Percentiles rank a stretch among this genome's conserved stretches.
Conservation (phyloP, 2,329 filamentous ascomycete genomes). For the Fusarium irregulare region DNA sequence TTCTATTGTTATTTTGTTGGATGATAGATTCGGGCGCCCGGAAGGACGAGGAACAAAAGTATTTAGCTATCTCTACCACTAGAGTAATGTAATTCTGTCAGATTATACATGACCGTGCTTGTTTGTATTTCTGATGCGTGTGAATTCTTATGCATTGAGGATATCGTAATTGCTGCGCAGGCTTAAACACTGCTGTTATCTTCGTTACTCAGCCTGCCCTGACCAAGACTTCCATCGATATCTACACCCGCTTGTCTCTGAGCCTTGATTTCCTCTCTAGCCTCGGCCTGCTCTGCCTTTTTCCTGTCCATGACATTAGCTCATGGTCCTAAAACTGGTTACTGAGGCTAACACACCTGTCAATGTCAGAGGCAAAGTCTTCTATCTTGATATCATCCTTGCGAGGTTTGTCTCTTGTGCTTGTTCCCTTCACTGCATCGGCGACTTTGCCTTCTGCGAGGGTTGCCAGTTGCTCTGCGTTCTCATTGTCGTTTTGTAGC, state of each 20-base stretch:
- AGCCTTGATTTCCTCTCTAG: conserved; percentile 33
- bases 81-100: conserved; percentile 23
- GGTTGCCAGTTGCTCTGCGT: conserved; percentile 38
- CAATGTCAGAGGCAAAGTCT: conserved; percentile 35
- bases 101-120: background rate
- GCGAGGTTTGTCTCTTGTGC: conserved; percentile 29
- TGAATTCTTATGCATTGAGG: background rate
- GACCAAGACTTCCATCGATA: conserved; percentile 33
- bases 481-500: conserved; percentile 37
- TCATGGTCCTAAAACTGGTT: background rate
- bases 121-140: background rate
- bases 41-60: conserved; percentile 9
- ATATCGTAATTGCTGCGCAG: background rate
- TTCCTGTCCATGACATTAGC: conserved; percentile 26
- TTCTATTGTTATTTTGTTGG: conserved; percentile 21
- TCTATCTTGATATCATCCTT: conserved; percentile 36
- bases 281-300: conserved; percentile 37
- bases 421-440: conserved; percentile 31
- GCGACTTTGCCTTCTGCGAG: conserved; percentile 40
- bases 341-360: conserved; percentile 16
- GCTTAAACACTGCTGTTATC: conserved; percentile 28
- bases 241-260: conserved; percentile 35
- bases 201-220: conserved; percentile 30
- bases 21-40: conserved; percentile 7
- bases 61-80: conserved; percentile 3